These are phyloP conservation scores for Diplogelasinospora grovesii DNA, from an alignment of 495 filamentous ascomycete species.

Conservation along the genomic window DNA sequence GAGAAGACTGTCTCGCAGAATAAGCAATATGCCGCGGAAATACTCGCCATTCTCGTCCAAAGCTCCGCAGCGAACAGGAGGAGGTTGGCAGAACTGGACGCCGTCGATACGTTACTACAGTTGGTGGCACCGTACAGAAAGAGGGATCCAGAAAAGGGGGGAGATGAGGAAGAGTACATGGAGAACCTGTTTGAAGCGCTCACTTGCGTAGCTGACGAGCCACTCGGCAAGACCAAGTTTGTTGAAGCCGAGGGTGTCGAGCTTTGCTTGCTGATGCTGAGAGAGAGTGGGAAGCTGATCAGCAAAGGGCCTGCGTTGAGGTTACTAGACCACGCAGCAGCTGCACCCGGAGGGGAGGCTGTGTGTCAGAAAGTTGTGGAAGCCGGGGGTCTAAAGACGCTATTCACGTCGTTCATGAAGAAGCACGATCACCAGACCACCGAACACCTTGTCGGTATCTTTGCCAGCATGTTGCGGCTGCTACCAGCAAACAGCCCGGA, in stretches of 20 bases:
- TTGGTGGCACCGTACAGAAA: slow-evolving; percentile 83
- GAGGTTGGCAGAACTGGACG: slow-evolving; percentile 59
- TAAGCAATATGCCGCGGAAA: slow-evolving; percentile 90
- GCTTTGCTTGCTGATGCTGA: slow-evolving; percentile 73
- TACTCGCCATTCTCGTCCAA: slow-evolving; percentile 73
- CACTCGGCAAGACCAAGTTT: slow-evolving; percentile 72
- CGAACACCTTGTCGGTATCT: slow-evolving; percentile 86
- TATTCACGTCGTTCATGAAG: slow-evolving; percentile 89
- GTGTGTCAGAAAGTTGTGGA: slow-evolving; percentile 76
- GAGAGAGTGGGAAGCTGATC: slow-evolving; percentile 58
- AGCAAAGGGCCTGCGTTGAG: slow-evolving; percentile 70
- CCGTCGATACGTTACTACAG: slow-evolving; percentile 74
- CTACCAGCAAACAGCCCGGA: slow-evolving; percentile 70
- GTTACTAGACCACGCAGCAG: slow-evolving; percentile 74
- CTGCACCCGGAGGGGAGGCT: slow-evolving; percentile 44
- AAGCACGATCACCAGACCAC: slow-evolving; percentile 63
- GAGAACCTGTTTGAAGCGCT: slow-evolving; percentile 86
- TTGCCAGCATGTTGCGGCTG: slow-evolving; percentile 73
- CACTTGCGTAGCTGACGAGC: slow-evolving; percentile 70
- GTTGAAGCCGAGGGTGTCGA: slow-evolving; percentile 89
- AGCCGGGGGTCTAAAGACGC: slow-evolving; percentile 73
- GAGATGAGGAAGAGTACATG: slow-evolving; percentile 88
- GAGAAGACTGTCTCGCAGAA: slow-evolving; percentile 61
- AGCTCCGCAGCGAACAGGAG: slow-evolving; percentile 58
- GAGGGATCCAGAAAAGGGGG: slow-evolving; percentile 77